Evolutionary conservation across 2,329 filamentous ascomycete species (phyloP).

Genomic region (Diplodia seriata): DNA sequence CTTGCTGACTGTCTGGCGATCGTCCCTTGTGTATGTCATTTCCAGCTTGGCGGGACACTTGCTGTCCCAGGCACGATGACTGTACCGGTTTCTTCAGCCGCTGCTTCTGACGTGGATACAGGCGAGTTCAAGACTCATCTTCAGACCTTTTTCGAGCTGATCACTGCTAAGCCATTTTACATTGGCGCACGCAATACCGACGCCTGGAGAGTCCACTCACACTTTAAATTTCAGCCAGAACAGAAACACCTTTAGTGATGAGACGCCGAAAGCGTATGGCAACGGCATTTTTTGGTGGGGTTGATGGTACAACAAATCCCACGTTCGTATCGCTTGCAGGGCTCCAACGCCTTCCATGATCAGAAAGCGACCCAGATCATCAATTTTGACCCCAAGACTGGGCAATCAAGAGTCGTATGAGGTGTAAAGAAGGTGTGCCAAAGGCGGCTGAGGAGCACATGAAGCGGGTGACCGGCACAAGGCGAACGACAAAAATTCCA

Average conservation of each 20-base stretch:
- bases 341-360: background rate
- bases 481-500: background rate
- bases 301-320: background rate
- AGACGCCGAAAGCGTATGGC: background rate
- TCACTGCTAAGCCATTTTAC: no score
- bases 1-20: background rate
- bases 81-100: no score
- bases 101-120: no score
- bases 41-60: no score
- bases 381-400: background rate
- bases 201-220: background rate
- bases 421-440: background rate
- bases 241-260: no score
- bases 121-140: background rate
- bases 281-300: background rate
- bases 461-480: background rate
- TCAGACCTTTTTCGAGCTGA: background rate
- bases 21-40: no score
- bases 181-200: background rate
- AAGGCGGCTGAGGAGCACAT: background rate
- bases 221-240: background rate
- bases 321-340: background rate
- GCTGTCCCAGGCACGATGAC: no score
- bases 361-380: background rate
- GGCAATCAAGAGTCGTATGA: background rate